phyloP scores from a whole-genome alignment of 345 rosid species.

The Passiflora organensis region DNA sequence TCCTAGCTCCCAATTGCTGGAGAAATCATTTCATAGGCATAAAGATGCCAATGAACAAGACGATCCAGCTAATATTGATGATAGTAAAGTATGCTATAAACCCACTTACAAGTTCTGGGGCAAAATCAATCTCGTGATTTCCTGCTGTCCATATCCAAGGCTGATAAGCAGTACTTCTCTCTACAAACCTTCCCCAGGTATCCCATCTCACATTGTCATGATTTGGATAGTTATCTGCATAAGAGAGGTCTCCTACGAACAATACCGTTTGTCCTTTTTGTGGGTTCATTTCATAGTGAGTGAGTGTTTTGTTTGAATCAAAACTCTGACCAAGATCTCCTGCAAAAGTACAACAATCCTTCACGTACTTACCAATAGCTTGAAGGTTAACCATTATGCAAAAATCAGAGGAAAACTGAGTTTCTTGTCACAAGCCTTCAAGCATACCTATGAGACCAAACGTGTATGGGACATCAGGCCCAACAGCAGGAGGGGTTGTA shows the following conservation, averaged over 20 bases:
- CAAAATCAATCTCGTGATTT: conserved; percentile 35
- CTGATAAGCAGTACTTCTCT: conserved; percentile 35
- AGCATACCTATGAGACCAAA: conserved; percentile 61
- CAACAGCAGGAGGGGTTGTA: conserved; percentile 49
- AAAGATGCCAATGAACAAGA: too few relatives aligned
- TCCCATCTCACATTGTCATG: conserved; percentile 36
- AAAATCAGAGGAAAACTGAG: background rate
- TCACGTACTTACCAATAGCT: background rate
- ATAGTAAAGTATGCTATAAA: too few relatives aligned
- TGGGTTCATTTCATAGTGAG: conserved; percentile 20
- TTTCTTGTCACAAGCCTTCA: background rate
- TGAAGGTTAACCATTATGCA: too few relatives aligned
- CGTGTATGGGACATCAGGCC: conserved; percentile 64
- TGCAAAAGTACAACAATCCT: conserved; percentile 2
- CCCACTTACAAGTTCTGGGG: conserved; percentile 24
- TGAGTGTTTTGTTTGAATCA: conserved; percentile 31
- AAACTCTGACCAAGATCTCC: conserved; percentile 37
- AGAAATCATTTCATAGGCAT: too few relatives aligned
- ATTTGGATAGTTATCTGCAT: conserved; percentile 25
- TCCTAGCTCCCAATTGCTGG: too few relatives aligned
- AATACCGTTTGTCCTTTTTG: conserved; percentile 24
- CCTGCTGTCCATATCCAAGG: conserved; percentile 41
- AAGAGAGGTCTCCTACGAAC: conserved; percentile 34
- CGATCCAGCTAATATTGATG: too few relatives aligned
- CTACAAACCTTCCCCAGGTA: conserved; percentile 33